phyloP scores from a whole-genome alignment of 2,329 filamentous ascomycete species.

The Pezizomycotina sp. region DNA sequence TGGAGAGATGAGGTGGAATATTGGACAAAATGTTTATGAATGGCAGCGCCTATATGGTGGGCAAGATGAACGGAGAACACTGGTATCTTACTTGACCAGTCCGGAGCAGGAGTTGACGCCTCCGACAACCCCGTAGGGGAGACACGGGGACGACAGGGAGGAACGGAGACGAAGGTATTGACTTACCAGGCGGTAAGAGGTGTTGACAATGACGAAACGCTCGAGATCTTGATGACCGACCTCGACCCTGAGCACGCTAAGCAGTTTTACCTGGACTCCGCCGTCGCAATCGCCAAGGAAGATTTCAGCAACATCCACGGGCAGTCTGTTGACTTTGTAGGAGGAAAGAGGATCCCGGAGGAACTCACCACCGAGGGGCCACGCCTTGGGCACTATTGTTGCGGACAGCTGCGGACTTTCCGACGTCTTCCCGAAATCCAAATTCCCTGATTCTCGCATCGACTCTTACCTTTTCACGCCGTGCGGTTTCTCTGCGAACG shows the following conservation, averaged over 20 bases:
- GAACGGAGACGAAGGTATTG: slow-evolving; percentile 42
- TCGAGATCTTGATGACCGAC: slow-evolving; percentile 58
- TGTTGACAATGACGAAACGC: slow-evolving; percentile 55
- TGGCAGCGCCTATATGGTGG: slow-evolving; percentile 97
- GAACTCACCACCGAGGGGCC: slow-evolving; percentile 81
- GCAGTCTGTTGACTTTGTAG: slow-evolving; percentile 20
- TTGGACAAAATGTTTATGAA: slow-evolving; percentile 79
- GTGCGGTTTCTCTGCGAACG: slow-evolving; percentile 94
- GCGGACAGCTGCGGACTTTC: slow-evolving; percentile 79
- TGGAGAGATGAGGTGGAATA: slow-evolving; percentile 93
- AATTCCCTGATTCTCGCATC: slow-evolving; percentile 82
- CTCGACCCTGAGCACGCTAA: slow-evolving; percentile 51
- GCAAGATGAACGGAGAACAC: slow-evolving; percentile 98
- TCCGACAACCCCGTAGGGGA: slow-evolving; percentile 30
- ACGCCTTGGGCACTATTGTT: slow-evolving; percentile 80
- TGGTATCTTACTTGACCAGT: slow-evolving; percentile 97
- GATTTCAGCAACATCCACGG: slow-evolving; percentile 48
- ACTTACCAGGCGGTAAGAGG: slow-evolving; percentile 41
- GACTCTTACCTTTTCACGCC: slow-evolving; percentile 94
- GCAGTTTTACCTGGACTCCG: slow-evolving; percentile 60
- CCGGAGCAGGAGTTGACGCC: slow-evolving; percentile 78
- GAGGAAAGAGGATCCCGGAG: slow-evolving; percentile 37
- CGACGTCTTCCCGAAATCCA: slow-evolving; percentile 68
- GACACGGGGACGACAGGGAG: slow-evolving; percentile 5
- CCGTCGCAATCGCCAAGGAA: slow-evolving; percentile 77